These are phyloP conservation scores for Monosporozyma aerobia DNA, from an alignment of 805 yeast genomes.

Conservation along the genomic window DNA sequence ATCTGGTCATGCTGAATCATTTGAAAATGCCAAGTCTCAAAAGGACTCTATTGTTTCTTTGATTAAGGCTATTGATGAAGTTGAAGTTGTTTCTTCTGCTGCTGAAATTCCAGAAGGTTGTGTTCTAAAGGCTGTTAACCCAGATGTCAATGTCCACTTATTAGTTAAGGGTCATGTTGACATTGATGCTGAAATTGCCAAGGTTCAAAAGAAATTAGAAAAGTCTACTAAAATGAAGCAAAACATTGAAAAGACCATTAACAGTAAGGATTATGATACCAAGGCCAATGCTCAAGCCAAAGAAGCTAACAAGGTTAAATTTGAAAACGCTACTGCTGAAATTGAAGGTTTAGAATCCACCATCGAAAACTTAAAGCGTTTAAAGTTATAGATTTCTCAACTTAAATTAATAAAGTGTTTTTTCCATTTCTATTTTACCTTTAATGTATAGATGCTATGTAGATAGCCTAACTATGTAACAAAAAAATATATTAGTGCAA, in stretches of 20 bases:
- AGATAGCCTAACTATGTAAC: background rate
- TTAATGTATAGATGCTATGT: background rate
- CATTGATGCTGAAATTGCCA: slow-evolving; percentile 79
- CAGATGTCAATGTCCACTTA: slow-evolving; percentile 77
- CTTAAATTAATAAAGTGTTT: background rate
- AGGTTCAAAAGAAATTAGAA: slow-evolving; percentile 68
- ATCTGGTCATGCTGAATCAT: slow-evolving; percentile 38
- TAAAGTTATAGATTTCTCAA: slow-evolving; percentile 40
- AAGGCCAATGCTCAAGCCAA: slow-evolving; percentile 81
- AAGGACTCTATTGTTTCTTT: slow-evolving; percentile 81
- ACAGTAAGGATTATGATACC: slow-evolving; percentile 66
- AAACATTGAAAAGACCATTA: slow-evolving; percentile 60
- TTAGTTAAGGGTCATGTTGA: slow-evolving; percentile 93
- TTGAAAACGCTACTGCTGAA: slow-evolving; percentile 71
- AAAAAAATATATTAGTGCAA: background rate
- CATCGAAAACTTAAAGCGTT: slow-evolving; percentile 71
- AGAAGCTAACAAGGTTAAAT: slow-evolving; percentile 59
- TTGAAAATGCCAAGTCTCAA: slow-evolving; percentile 54
- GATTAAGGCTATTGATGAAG: slow-evolving; percentile 79
- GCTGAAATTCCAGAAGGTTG: slow-evolving; percentile 78
- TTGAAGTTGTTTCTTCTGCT: slow-evolving; percentile 49
- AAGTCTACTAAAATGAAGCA: slow-evolving; percentile 53
- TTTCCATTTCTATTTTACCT: background rate
- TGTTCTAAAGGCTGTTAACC: slow-evolving; percentile 72
- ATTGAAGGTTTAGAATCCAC: slow-evolving; percentile 84